Percentiles rank a stretch among this genome's conserved stretches.
phyloP scores from a whole-genome alignment of 306 rosid species.

The Cotoneaster glaucophyllus region DNA sequence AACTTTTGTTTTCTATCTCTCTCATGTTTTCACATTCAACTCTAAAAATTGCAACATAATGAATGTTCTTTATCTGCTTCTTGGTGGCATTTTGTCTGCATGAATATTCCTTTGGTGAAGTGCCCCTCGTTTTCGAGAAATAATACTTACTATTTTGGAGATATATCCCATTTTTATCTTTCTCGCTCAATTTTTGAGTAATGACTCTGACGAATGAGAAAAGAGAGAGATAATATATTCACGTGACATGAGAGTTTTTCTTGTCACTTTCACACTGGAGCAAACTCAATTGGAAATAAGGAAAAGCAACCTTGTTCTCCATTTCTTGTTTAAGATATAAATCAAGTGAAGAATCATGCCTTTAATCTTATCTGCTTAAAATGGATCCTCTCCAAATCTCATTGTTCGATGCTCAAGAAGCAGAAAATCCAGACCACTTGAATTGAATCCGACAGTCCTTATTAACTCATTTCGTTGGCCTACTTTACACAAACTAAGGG shows the following conservation, averaged over 20 bases:
- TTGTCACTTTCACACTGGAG: not conserved
- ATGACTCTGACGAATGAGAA: too few species aligned
- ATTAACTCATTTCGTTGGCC: too few species aligned
- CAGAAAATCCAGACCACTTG: too few species aligned
- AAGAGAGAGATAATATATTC: too few species aligned
- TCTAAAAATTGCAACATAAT: constrained; percentile 10
- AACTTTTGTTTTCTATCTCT: constrained; percentile 25
- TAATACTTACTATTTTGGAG: not conserved
- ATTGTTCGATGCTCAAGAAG: too few species aligned
- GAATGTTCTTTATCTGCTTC: constrained; percentile 18
- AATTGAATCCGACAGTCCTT: too few species aligned
- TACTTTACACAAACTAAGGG: too few species aligned
- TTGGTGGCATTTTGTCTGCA: constrained; percentile 24
- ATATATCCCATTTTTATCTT: not conserved
- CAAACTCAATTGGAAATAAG: not conserved
- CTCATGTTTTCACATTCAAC: constrained; percentile 19
- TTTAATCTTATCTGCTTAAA: not conserved
- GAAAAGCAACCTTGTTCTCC: not conserved
- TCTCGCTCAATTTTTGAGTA: not conserved
- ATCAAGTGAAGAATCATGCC: not conserved
- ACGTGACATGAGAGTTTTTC: too few species aligned
- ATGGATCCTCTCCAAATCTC: not conserved
- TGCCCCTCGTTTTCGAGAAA: too few species aligned
- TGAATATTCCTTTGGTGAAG: constrained; percentile 37
- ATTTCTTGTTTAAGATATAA: not conserved